Base-by-base conservation (phyloP, 2,329 filamentous ascomycete genomes). In the Rosellinia necatrix region DNA sequence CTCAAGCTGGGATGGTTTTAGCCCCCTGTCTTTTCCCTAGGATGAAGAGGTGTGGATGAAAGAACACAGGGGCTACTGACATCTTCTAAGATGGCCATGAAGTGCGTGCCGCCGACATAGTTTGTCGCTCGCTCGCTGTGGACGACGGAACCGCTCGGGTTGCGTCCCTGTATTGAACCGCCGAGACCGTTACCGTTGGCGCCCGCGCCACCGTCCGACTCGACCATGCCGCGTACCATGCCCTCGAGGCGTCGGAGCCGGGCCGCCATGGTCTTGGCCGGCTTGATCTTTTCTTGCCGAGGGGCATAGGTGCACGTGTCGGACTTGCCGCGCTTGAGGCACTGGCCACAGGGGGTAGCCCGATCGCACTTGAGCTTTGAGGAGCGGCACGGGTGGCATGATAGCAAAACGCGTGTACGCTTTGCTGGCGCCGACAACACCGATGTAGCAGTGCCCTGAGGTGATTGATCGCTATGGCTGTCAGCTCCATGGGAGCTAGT, bases 281-380 rank as follows among this genome's bases (percentile, higher is more conserved):
- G 76, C 59, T 64, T 68, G 50, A 68, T 69, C 64, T 76, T 75
- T 56, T 71, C 71, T 2, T 75, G 74, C 59, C 74, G 75, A 13
- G 79, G 76, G 21, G 80, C 79, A 65, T 84, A 83, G 5, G 69
- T 65, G 65, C 81, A 84, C 13, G 70, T 66, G 2, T 77, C 75
- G 1, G 70, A 66, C 34, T 75, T 75, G 29, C 73, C 77, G 63
- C 79, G 82, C 60, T 79, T 81, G 32, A 74, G 62, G 64, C 81
- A 84, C 68, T 83, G 79, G 9, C 72, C 67, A 68, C 81, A 85
- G 44, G 81, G 81, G 38, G 75, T 66, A 5, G 70, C 68, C 46
- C 82, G 78, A 65, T 85, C 80, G 67, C 81, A 85, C 62, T 83
- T 84, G 24, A 82, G 76, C 71, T 84, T 84, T 34, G 80, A 82